These are phyloP conservation scores for Begonia fuchsioides DNA, from an alignment of 306 rosid genomes.

Conservation along the genomic window DNA sequence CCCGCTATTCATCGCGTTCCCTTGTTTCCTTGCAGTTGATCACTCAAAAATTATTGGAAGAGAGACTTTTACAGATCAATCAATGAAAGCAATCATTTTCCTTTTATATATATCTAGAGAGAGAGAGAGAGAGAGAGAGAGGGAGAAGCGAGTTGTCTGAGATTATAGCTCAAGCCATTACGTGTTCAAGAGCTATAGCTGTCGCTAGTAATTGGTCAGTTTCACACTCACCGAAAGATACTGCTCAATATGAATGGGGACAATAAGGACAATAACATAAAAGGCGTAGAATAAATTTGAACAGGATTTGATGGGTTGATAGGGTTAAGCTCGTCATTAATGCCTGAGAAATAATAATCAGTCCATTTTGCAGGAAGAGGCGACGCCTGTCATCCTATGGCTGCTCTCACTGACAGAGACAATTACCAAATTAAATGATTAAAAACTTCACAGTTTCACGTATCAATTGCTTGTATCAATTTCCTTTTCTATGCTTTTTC, in stretches of 20 bases:
- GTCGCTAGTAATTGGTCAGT: slow-evolving; percentile 10
- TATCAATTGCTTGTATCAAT: no score
- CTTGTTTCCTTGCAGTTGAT: no score
- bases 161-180: slow-evolving; percentile 2
- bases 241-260: slow-evolving; percentile 20
- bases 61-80: no score
- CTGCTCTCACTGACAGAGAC: not conserved
- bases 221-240: slow-evolving; percentile 4
- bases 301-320: not conserved
- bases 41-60: no score
- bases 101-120: no score
- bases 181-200: slow-evolving; percentile 1
- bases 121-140: not conserved
- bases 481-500: no score
- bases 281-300: slow-evolving; percentile 3
- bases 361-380: not conserved
- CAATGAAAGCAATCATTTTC: no score
- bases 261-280: slow-evolving; percentile 7
- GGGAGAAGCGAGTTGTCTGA: slow-evolving; percentile 10
- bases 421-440: not conserved
- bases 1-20: no score
- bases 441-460: no score
- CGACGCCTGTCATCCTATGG: not conserved
- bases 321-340: not conserved
- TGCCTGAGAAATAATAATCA: not conserved